Percentiles rank a stretch among this genome's conserved stretches.
phyloP scores from a whole-genome alignment of 2,329 filamentous ascomycete species.

The Fusarium globosum region DNA sequence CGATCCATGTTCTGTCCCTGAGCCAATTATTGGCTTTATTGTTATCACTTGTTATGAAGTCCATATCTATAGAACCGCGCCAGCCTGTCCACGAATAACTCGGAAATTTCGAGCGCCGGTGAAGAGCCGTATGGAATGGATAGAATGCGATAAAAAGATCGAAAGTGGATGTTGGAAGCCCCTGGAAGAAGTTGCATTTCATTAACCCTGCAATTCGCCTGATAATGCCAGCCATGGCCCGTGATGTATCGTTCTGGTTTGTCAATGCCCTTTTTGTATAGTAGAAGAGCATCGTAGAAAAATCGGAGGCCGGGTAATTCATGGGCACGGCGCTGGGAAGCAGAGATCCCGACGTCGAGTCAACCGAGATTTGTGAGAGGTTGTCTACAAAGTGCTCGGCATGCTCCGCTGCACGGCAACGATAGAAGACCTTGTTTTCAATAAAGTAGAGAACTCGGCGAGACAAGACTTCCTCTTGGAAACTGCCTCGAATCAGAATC shows the following conservation, averaged over 20 bases:
- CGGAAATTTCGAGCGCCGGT: fast-evolving
- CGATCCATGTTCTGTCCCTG: fast-evolving
- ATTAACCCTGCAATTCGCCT: fast-evolving
- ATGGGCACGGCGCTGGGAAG: too few species aligned
- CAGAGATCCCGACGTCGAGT: too few species aligned
- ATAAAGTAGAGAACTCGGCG: background rate
- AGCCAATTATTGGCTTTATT: too few species aligned
- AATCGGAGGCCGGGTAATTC: fast-evolving
- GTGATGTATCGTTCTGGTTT: background rate
- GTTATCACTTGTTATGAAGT: too few species aligned
- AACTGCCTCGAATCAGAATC: fast-evolving
- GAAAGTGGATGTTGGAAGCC: fast-evolving
- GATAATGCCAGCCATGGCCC: background rate
- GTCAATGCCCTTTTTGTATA: background rate
- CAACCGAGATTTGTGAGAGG: background rate
- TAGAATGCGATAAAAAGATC: too few species aligned
- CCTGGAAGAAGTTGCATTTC: background rate
- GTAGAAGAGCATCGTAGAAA: fast-evolving
- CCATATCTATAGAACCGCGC: fast-evolving
- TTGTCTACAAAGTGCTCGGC: background rate
- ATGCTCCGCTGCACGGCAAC: background rate
- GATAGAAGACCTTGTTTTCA: background rate
- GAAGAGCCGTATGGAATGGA: too few species aligned
- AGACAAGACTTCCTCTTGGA: background rate
- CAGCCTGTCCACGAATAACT: background rate